phyloP scores from a whole-genome alignment of 2,329 filamentous ascomycete genomes.

The Phaeoacremonium minimum region DNA sequence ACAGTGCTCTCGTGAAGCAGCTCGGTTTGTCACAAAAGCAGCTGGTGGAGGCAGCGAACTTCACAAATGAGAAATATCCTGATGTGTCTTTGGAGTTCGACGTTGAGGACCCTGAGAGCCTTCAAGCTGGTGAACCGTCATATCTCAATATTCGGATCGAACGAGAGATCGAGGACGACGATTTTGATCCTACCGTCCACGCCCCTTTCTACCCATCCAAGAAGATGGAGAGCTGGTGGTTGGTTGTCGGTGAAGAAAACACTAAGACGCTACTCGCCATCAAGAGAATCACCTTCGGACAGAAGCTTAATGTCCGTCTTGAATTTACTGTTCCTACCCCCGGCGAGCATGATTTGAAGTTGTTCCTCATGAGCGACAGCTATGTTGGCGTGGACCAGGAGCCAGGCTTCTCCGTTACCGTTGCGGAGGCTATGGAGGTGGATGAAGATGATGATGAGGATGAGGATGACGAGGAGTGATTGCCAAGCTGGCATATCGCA shows the following conservation, averaged over 20 bases:
- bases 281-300: conserved; percentile 86
- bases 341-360: conserved; percentile 81
- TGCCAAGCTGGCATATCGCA: conserved; percentile 2
- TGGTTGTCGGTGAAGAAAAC: conserved; percentile 90
- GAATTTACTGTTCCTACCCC: conserved; percentile 84
- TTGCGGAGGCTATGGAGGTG: conserved; percentile 91
- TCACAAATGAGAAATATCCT: conserved; percentile 95
- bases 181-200: conserved; percentile 80
- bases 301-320: conserved; percentile 71
- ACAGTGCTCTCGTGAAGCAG: conserved; percentile 70
- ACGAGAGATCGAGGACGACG: conserved; percentile 73
- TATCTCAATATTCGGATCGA: conserved; percentile 82
- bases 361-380: conserved; percentile 95
- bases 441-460: conserved; percentile 83
- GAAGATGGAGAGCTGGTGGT: conserved; percentile 98
- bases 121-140: conserved; percentile 75
- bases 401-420: conserved; percentile 78
- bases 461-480: conserved; percentile 43
- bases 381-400: conserved; percentile 98
- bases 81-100: conserved; percentile 90
- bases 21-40: conserved; percentile 78
- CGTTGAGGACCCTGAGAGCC: conserved; percentile 73
- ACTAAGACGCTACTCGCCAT: conserved; percentile 85
- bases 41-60: conserved; percentile 82
- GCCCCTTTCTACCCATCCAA: conserved; percentile 88